Evolutionary conservation across 495 filamentous ascomycete species (phyloP).

Genomic region (Symbiotaphrina buchneri): DNA sequence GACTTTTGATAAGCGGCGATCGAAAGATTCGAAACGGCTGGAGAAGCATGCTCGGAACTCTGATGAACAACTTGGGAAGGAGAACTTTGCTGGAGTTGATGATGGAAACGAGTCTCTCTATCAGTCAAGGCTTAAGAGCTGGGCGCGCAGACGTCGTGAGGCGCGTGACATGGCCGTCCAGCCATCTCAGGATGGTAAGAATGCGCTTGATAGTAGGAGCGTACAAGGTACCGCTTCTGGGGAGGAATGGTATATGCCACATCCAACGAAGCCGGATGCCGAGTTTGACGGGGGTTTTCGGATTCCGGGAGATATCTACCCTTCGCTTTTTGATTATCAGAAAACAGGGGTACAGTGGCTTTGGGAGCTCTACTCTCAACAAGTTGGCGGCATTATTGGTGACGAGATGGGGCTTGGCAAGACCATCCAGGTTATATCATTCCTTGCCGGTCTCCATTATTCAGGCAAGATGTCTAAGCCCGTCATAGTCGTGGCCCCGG

Average conservation of each 20-base stretch:
- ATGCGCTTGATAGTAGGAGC: conserved; percentile 2
- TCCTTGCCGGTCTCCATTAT: conserved; percentile 76
- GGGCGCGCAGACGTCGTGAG: conserved; percentile 43
- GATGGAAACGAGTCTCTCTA: conserved; percentile 81
- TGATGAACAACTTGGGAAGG: conserved; percentile 19
- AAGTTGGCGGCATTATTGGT: conserved; percentile 82
- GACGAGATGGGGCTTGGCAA: conserved; percentile 98
- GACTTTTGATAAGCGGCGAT: conserved; percentile 8
- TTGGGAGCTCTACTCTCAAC: conserved; percentile 74
- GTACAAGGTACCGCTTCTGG: too few relatives aligned
- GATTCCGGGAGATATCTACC: conserved; percentile 78
- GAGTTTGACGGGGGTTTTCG: conserved; percentile 50
- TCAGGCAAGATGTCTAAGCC: conserved; percentile 67
- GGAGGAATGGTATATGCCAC: conserved; percentile 69
- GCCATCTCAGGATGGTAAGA: conserved; percentile 8
- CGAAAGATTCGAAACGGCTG: conserved; percentile 11
- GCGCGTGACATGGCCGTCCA: conserved; percentile 28
- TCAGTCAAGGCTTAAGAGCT: conserved; percentile 49
- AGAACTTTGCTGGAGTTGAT: conserved; percentile 60
- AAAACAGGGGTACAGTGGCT: conserved; percentile 92
- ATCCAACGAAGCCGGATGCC: conserved; percentile 56
- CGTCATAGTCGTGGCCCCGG: conserved; percentile 73
- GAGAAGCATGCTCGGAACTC: too few relatives aligned
- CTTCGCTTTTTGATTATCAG: conserved; percentile 82
- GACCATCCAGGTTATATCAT: conserved; percentile 84